phyloP scores from a whole-genome alignment of 805 yeast species.

The Cephaloascus albidus region DNA sequence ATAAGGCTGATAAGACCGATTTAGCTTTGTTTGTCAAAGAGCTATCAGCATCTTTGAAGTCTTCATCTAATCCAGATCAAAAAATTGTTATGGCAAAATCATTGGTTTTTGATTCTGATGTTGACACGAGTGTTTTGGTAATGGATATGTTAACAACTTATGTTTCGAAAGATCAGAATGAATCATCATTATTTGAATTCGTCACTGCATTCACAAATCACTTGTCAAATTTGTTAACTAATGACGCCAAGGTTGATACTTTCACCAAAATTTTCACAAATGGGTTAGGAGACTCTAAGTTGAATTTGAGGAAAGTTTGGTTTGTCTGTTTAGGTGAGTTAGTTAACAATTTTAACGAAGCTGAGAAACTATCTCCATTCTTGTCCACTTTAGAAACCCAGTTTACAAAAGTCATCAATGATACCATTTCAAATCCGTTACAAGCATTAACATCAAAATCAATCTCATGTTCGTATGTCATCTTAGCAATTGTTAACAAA shows the following conservation, averaged over 20 bases:
- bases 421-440: too few species aligned
- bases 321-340: constrained; percentile 38
- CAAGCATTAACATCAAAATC: constrained; percentile 42
- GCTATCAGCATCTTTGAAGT: too few species aligned
- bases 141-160: constrained; percentile 41
- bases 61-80: too few species aligned
- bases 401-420: too few species aligned
- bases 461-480: constrained; percentile 46
- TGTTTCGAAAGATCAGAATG: constrained; percentile 72
- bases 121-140: too few species aligned
- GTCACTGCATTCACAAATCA: constrained; percentile 41
- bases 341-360: too few species aligned
- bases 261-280: constrained; percentile 25
- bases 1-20: too few species aligned
- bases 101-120: too few species aligned
- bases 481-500: constrained; percentile 16
- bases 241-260: constrained; percentile 11
- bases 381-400: too few species aligned
- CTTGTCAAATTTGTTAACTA: constrained; percentile 18
- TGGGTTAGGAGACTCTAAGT: constrained; percentile 62
- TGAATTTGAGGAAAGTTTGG: constrained; percentile 63
- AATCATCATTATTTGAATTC: constrained; percentile 41
- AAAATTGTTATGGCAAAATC: too few species aligned
- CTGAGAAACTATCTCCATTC: too few species aligned
- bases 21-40: too few species aligned